A percentile compares a stretch with the other conserved stretches of the same genome.
phyloP scores from a whole-genome alignment of 352 stramenopile genomes.

The Phytophthora nicotianae region DNA sequence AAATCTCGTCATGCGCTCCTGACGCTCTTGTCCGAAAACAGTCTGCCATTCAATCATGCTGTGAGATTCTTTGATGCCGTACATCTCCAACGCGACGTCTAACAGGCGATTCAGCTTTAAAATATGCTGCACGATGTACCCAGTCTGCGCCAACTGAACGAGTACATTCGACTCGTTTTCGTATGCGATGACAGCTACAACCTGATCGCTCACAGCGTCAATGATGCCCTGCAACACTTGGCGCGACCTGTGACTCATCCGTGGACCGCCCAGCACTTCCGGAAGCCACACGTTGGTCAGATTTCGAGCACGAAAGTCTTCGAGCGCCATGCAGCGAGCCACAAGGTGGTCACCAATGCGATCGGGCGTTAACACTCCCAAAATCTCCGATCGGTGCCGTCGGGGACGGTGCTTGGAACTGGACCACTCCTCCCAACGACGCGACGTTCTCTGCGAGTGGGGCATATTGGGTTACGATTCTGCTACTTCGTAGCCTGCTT shows the following conservation, averaged over 20 bases:
- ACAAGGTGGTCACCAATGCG: constrained; percentile 37
- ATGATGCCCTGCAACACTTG: constrained; percentile 25
- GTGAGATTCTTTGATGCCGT: constrained; percentile 22
- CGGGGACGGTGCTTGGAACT: constrained; percentile 23
- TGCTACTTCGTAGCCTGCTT: constrained; percentile 1
- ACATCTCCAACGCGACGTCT: constrained; percentile 23
- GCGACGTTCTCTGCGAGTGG: constrained; percentile 7
- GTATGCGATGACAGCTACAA: constrained; percentile 27
- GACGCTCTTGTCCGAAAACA: constrained; percentile 31
- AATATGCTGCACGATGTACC: constrained; percentile 31
- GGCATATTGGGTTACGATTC: constrained; percentile 9
- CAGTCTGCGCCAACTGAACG: constrained; percentile 32
- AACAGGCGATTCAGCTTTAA: constrained; percentile 28
- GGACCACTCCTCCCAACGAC: constrained; percentile 27
- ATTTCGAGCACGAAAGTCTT: constrained; percentile 20
- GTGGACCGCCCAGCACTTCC: constrained; percentile 3
- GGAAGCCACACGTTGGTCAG: constrained; percentile 19
- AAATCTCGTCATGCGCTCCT: constrained; percentile 26
- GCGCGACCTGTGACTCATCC: constrained; percentile 18
- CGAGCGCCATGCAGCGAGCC: constrained; percentile 27
- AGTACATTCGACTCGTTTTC: constrained; percentile 25
- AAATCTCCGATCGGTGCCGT: constrained; percentile 4
- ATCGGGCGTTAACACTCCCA: constrained; percentile 24
- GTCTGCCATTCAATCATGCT: constrained; percentile 21
- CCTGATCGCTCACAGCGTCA: constrained; percentile 23